A percentile compares a stretch with the other conserved stretches of the same genome.
Conservation (phyloP, 257 asterid species). For the Penstemon barbatus region DNA sequence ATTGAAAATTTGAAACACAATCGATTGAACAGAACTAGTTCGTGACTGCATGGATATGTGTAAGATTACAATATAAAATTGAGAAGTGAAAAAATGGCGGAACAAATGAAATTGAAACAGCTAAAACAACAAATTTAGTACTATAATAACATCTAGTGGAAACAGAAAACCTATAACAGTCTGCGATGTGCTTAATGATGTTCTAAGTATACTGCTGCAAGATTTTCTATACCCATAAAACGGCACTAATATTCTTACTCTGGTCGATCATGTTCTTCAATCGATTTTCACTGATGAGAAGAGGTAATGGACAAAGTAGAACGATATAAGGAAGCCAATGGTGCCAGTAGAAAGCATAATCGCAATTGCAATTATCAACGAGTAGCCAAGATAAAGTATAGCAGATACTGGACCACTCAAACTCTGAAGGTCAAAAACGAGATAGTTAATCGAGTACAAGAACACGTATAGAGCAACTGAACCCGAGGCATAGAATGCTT, state of each 20-base stretch:
- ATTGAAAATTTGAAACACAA: too few species aligned
- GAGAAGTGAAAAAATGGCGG: constrained; percentile 4
- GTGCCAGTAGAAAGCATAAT: constrained; percentile 77
- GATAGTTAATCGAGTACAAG: constrained; percentile 70
- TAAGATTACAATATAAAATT: neutral
- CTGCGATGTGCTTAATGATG: constrained; percentile 19
- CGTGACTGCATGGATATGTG: neutral
- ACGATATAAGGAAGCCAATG: constrained; percentile 69
- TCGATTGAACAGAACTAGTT: neutral
- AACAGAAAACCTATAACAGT: constrained; percentile 23
- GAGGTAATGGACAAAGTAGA: constrained; percentile 70
- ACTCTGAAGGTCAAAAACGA: constrained; percentile 77
- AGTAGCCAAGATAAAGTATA: constrained; percentile 67
- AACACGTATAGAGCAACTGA: constrained; percentile 74
- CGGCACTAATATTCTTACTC: neutral
- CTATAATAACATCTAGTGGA: constrained; percentile 27
- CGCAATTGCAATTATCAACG: constrained; percentile 65
- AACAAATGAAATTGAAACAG: constrained; percentile 25
- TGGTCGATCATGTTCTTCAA: constrained; percentile 30
- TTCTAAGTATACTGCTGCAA: constrained; percentile 12
- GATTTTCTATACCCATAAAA: neutral
- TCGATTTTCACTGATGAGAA: constrained; percentile 79
- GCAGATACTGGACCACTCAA: constrained; percentile 83
- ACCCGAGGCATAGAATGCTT: constrained; percentile 74
- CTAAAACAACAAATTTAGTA: constrained; percentile 36